Evolutionary conservation across 2,329 filamentous ascomycete genomes (phyloP), one percentile per base, ranked within the genome.

Genomic region (Ophiostoma piceae): DNA sequence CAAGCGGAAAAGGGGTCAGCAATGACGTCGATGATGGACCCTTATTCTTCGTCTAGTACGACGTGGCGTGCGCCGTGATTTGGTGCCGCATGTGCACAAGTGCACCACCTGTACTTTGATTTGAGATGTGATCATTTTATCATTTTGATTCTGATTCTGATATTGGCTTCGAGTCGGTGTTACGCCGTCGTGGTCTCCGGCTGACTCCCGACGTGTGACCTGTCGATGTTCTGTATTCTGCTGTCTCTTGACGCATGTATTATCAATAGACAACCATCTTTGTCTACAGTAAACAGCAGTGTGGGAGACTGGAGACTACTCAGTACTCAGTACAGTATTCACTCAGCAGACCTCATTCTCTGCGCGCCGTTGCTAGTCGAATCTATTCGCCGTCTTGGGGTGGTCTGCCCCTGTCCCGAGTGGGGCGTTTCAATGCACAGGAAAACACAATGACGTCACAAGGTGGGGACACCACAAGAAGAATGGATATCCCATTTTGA

Each of bases 11-110:
- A 37, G 60, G 32, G 29, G 29, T 37, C 62, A 39, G 62, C 62
- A 37, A 65, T 65, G 62, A 65, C 62, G 62, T 65, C 62, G 62
- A 19, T 39, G 32, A 65, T 65, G 62, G 62, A 65, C 62, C 62
- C 62, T 65, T 65, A 39, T 39, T 65, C 35, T 65, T 41, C 19
- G 14, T 64, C 62, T n/a, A 9, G 32, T 39, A 39, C 35, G 32
- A 12, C 35, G 32, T 32, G 26, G 22, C 57, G 11, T 62, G 9
- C 12, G 26, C 12, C 16, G 57, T 62, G 26, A 29, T 62, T 62
- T 32, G 57, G 22, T 57, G 11, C 9, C 26, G n/a, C 22, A 22
- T n/a, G 26, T 26, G n/a, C 43, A 47, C 43, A 19, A 16, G 43
- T n/a, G 41, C 16, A 14, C 39, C 39, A 41, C 39, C 39, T 35